These are phyloP conservation scores for Condylostoma magnum DNA, from an alignment of 169 alveolate genomes.

Conservation along the genomic window DNA sequence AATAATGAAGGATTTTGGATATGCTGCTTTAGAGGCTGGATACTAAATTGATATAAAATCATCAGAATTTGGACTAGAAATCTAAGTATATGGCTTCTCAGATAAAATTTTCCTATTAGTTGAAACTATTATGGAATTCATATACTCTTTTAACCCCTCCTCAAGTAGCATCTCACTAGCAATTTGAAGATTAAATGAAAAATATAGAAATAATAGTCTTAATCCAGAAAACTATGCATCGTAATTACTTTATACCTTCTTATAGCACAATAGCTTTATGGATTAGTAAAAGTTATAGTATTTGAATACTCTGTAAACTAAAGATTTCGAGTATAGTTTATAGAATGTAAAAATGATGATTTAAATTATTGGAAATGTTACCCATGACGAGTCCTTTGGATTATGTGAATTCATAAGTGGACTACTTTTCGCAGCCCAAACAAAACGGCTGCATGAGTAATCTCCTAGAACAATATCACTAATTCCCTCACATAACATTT, in stretches of 20 bases:
- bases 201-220: background rate
- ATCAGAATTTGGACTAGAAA: slow-evolving; percentile 2
- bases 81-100: background rate
- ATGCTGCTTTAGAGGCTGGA: background rate
- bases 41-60: background rate
- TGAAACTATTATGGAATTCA: slow-evolving; percentile 20
- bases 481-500: background rate
- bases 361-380: background rate
- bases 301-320: background rate
- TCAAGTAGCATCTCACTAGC: background rate
- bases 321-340: background rate
- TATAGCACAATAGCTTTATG: slow-evolving; percentile 11
- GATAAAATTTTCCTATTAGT: background rate
- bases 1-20: slow-evolving; percentile 12
- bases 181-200: background rate
- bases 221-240: background rate
- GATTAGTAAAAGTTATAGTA: background rate
- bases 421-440: slow-evolving; percentile 13
- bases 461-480: slow-evolving; percentile 15
- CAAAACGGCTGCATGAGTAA: background rate
- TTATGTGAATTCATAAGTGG: slow-evolving; percentile 18
- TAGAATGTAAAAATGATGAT: slow-evolving; percentile 7
- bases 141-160: slow-evolving; percentile 1
- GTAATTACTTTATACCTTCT: background rate
- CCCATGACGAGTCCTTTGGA: background rate